A percentile compares a stretch with the other conserved stretches of the same genome.
Evolutionary conservation across 23 red algal genomes (phyloP).

Genomic region (Gracilaria vermiculophylla): DNA sequence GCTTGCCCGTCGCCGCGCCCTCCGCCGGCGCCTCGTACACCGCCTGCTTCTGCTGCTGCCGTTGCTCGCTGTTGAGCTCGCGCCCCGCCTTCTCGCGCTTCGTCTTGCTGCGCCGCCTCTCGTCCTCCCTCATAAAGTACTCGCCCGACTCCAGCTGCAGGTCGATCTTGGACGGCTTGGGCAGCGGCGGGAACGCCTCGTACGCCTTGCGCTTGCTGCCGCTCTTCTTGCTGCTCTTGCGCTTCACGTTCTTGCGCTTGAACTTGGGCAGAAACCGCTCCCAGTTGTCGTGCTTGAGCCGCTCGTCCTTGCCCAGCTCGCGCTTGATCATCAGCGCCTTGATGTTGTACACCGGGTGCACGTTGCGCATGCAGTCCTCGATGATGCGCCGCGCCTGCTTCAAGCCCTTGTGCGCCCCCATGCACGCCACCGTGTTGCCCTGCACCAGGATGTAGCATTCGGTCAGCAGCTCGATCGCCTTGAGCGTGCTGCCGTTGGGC

Average conservation of each 20-base stretch:
- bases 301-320: conserved; percentile 91
- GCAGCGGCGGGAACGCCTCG: conserved; percentile 89
- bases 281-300: conserved; percentile 86
- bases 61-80: neutral
- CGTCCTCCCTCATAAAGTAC: conserved; percentile 88
- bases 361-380: conserved; percentile 93
- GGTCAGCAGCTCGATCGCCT: conserved; percentile 97
- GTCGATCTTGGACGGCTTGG: conserved; percentile 82
- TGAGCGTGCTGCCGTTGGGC: conserved; percentile 91
- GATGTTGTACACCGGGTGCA: conserved; percentile 98
- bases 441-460: conserved; percentile 98
- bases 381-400: conserved; percentile 92
- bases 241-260: conserved; percentile 88
- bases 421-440: conserved; percentile 92
- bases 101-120: neutral
- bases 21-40: conserved; percentile 29
- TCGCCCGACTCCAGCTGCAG: conserved; percentile 90
- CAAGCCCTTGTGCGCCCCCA: conserved; percentile 85
- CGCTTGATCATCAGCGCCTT: conserved; percentile 99
- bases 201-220: conserved; percentile 36
- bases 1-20: neutral
- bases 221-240: neutral
- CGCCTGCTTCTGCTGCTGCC: neutral
- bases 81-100: conserved; percentile 17
- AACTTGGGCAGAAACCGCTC: conserved; percentile 98